These are phyloP conservation scores for Neofusicoccum umdonicola DNA, from an alignment of 2,329 filamentous ascomycete species.

Conservation along the genomic window DNA sequence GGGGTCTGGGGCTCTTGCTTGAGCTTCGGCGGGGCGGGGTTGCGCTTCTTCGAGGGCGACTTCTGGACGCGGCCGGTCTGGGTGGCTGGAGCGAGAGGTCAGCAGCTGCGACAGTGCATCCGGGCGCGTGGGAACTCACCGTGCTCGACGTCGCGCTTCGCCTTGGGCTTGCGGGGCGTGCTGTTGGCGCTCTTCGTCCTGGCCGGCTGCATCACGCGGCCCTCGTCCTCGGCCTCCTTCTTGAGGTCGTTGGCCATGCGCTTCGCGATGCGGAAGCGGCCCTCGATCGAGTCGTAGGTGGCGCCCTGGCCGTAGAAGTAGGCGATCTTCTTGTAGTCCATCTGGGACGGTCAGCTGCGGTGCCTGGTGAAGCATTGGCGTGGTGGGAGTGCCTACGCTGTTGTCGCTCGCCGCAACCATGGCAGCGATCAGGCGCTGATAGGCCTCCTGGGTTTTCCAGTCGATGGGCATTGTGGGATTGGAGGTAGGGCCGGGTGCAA, in stretches of 20 bases:
- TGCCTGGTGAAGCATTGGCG: background rate
- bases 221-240: constrained; percentile 24
- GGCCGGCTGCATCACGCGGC: constrained; percentile 16
- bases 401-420: constrained; percentile 35
- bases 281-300: constrained; percentile 50
- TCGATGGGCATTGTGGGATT: constrained; percentile 31
- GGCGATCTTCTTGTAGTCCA: constrained; percentile 46
- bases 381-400: constrained; percentile 27
- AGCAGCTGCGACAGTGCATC: too few relatives aligned
- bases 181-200: constrained; percentile 8
- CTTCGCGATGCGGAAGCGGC: constrained; percentile 46
- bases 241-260: constrained; percentile 38
- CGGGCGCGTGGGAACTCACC: background rate
- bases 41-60: constrained; percentile 1
- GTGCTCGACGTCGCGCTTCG: constrained; percentile 10
- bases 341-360: constrained; percentile 29
- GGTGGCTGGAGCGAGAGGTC: background rate
- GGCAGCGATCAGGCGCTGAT: constrained; percentile 41
- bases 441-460: constrained; percentile 35
- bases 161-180: constrained; percentile 22
- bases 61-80: constrained; percentile 7
- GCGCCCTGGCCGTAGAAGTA: constrained; percentile 45
- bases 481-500: background rate
- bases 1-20: constrained; percentile 13
- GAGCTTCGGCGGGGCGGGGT: background rate